Evolutionary conservation across 192 early-diverging fungal genomes (phyloP), one percentile per base, ranked within the genome.

Genomic region (Umbelopsis sp.): DNA sequence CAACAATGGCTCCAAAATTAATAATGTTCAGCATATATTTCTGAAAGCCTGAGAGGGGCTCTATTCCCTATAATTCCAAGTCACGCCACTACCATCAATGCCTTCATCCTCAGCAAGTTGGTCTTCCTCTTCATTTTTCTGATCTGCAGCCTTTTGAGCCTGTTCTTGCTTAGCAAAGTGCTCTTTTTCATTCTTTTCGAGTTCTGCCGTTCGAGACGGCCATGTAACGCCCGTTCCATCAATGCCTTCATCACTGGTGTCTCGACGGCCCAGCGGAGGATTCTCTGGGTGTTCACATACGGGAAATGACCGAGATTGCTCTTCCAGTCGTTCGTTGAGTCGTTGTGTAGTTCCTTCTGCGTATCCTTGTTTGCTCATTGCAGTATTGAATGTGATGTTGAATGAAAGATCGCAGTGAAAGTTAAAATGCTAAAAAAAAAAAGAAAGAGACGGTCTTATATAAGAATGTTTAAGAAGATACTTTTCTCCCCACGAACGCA

Each of bases 321-420:
- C 30, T 16, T 35, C 25, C 3, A 61, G 30, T 35, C 18, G 55
- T 25, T 61, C 27, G 25, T 61, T 61, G 27, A 61, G 30, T 12
- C 55, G 30, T 13, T 61, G 25, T 6, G 55, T 61, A 18, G 55
- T 61, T 12, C 55, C 55, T 61, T 61, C 55, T 15, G 55, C 55
- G 33, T 61, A 16, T 18, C 30, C 55, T 12, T 33, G 27, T 15
- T 27, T 61, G 55, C 55, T 61, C 27, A 61, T 61, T 22, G 13
- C 37, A 41, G 37, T 61, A 5, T 35, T 52, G 51, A 52, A 10
- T 52, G 22, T 0, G 49, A 50, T 50, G 37, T 41, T 6, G 37
- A 41, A 41, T 52, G 51, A 12, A 23, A 3, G 25, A 22, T 22
- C 51, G 10, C 6, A 22, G 10, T 8, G 5, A 13, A 18, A 30